Evolutionary conservation across 306 rosid species (phyloP).

Genomic region (Phaseolus lunatus): DNA sequence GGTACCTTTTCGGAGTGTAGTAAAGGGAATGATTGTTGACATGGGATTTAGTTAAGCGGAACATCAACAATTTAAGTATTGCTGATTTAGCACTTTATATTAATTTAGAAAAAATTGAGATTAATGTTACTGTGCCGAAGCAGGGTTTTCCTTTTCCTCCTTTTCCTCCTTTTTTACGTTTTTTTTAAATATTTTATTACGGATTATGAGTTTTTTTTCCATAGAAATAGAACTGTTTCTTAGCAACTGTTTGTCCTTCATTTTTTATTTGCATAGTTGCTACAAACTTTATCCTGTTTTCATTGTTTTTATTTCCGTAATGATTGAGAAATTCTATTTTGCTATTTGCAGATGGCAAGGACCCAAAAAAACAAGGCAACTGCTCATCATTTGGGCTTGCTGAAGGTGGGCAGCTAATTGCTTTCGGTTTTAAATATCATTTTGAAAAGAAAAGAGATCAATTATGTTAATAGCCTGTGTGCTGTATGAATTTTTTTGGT

Average conservation of each 20-base stretch:
- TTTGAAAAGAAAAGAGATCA: background rate
- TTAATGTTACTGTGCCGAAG: background rate
- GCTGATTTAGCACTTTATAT: constrained; percentile 16
- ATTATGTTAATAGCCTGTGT: background rate
- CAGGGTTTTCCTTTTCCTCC: background rate
- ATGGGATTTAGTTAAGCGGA: background rate
- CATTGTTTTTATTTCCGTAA: background rate
- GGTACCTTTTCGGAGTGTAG: constrained; percentile 53
- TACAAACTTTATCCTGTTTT: background rate
- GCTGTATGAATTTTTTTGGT: background rate
- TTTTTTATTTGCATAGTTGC: background rate
- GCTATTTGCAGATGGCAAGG: constrained; percentile 82
- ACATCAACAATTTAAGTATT: background rate
- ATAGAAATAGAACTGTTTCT: background rate
- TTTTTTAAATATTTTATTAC: background rate
- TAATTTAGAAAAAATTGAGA: background rate
- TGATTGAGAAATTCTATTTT: constrained; percentile 27
- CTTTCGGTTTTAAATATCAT: constrained; percentile 13
- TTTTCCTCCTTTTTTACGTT: background rate
- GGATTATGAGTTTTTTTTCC: background rate
- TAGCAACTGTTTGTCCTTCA: constrained; percentile 21
- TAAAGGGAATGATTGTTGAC: background rate
- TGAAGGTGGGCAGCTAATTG: constrained; percentile 62
- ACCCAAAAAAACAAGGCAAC: constrained; percentile 99
- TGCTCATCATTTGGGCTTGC: constrained; percentile 98